phyloP scores from a whole-genome alignment of 192 early-diverging fungal species.

The Podila epigama region DNA sequence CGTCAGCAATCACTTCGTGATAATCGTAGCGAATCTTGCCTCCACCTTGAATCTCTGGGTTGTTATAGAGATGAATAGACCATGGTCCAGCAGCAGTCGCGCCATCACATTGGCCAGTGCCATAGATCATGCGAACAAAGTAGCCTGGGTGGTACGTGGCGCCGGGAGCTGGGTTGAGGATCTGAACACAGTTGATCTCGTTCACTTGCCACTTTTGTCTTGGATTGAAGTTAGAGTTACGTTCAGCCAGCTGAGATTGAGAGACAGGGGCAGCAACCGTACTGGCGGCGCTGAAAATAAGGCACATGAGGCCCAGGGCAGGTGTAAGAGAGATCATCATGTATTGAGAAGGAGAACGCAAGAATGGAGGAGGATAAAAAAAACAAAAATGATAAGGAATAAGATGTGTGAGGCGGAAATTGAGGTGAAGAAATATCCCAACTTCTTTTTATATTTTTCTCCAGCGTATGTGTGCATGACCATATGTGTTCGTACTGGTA shows the following conservation, averaged over 20 bases:
- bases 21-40: constrained; percentile 19
- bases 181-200: constrained; percentile 32
- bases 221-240: constrained; percentile 10
- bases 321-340: constrained; percentile 12
- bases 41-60: constrained; percentile 13
- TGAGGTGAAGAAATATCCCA: too few species aligned
- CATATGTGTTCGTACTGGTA: too few species aligned
- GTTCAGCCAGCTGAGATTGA: not conserved
- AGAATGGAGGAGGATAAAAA: not conserved
- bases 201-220: constrained; percentile 34
- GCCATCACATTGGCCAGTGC: constrained; percentile 10
- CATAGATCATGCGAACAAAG: constrained; percentile 27
- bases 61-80: constrained; percentile 37
- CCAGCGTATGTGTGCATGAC: too few species aligned
- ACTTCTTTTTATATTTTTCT: too few species aligned
- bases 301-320: constrained; percentile 11
- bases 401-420: too few species aligned
- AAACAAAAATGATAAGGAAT: not conserved
- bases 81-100: constrained; percentile 8
- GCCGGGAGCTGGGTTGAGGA: constrained; percentile 25
- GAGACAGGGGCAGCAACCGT: not conserved
- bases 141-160: constrained; percentile 22
- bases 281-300: not conserved
- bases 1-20: constrained; percentile 32
- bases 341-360: too few species aligned